Base-by-base conservation (phyloP, 805 yeast species). In the Schwanniomyces yamadae region DNA sequence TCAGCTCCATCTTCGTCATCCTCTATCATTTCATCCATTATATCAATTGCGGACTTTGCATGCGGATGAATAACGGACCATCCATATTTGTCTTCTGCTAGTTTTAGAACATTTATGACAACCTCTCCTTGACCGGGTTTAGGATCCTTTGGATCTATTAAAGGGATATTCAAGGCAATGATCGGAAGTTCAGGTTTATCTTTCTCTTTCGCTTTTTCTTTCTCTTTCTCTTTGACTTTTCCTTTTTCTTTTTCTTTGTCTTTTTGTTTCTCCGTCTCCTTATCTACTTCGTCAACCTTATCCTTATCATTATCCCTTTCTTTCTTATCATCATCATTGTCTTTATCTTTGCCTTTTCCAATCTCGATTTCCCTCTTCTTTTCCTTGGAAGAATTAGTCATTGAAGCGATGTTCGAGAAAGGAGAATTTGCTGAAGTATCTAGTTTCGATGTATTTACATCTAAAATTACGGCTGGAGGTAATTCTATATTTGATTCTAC, bases 41-140 rank as follows among this genome's bases (percentile, higher is more conserved):
- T 64, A 38, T 77, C 80, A 23, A 75, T 62, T 1, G 81, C 78
- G 18, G 76, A 74, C 35, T 77, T 69, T 4, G 84, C 78, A 40
- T 76, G 75, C 0, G 90, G 90, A 48, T 82, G 87, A 36, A 84
- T 65, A 2, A 66, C 73, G 22, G 77, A 77, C 76, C 83, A 86
- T 3, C 95, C 96, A 57, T 87, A 87, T 58, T 84, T 84, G 33
- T 84, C 88, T 52, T 87, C 95, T 4, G 91, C 84, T 36, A 84
- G 60, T 46, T 78, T 77, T 55, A 82, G 58, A 20, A 87, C 85
- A 46, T 87, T 86, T 44, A 85, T 71, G 3, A 84, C 78, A 1
- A 79, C 79, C 48, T 80, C 84, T 1, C 81, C 65, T 30, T 77
- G 75, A 1, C 82, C 83, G 3, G 78, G 76, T 34, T 61, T 52